Base-by-base conservation (phyloP, 805 yeast species). In the Saturnispora silvae region DNA sequence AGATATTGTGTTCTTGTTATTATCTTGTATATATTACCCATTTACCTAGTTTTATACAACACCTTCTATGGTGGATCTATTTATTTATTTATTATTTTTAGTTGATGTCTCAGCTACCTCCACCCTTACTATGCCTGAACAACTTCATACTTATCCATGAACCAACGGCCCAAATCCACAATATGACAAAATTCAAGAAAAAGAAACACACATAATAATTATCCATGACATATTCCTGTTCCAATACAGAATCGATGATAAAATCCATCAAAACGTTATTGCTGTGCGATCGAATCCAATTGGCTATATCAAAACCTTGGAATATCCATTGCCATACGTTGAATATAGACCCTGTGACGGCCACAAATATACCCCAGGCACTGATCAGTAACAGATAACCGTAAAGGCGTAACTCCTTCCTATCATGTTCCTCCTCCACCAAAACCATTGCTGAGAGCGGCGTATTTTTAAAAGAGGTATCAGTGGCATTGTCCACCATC, bases 101-200 rank as follows among this genome's bases (percentile, higher is more conserved):
- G 24, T 24, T 14, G 5, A 20, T 8, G 7, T 10, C n/a, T 37
- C 38, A 40, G 31, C 45, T 54, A 8, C 64, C 65, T 18, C 72
- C 68, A 6, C 85, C 85, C 46, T 75, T 79, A 17, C 92, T 79
- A 51, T 83, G 92, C 39, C 85, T 64, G 57, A 83, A 83, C 40
- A 82, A 60, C 55, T 83, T 83, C 69, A 82, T 65, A 26, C 92
- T 87, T 31, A 76, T 64, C 94, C 94, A 83, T 9, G 86, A 73
- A 3, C 70, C 59, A 8, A 75, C 58, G 29, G 86, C 73, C 94
- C 94, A 82, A 4, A 75, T 54, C 81, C 82, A 75, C 3, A 60
- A 34, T 4, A 60, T 48, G 17, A 54, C 59, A 37, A 54, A 58
- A 27, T 51, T 57, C 17, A 60, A 43, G 18, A 56, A 51, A 30